phyloP scores from a whole-genome alignment of 2,329 filamentous ascomycete species.

The Penicillium sp. region DNA sequence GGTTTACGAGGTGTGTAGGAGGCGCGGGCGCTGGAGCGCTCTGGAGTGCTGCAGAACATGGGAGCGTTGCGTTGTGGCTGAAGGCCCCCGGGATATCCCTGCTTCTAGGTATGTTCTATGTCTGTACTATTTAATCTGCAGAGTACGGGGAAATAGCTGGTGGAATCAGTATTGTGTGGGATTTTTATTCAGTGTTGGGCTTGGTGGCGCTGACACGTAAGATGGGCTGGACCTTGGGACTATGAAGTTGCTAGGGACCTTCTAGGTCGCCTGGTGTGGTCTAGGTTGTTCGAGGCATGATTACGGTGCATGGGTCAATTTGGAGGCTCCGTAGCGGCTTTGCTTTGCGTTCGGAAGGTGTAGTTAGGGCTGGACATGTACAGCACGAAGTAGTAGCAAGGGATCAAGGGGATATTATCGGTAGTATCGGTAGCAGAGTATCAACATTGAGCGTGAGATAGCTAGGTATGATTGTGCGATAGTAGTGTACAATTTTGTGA shows the following conservation, averaged over 20 bases:
- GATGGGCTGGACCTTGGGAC: background rate
- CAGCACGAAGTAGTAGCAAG: background rate
- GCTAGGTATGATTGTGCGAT: slow-evolving; percentile 5
- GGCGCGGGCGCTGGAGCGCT: background rate
- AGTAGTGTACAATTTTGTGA: background rate
- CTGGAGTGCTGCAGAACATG: background rate
- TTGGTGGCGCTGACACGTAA: slow-evolving; percentile 34
- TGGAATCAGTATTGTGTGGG: slow-evolving; percentile 20
- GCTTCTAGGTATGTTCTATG: background rate
- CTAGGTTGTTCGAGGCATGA: background rate
- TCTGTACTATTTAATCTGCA: no score
- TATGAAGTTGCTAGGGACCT: background rate
- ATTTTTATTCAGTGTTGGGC: slow-evolving; percentile 8
- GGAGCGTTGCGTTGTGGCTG: background rate
- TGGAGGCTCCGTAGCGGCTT: background rate
- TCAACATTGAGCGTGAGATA: background rate
- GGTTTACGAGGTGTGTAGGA: background rate
- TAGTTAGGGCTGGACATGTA: background rate
- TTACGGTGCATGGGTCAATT: background rate
- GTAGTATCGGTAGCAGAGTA: background rate
- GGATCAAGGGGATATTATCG: no score
- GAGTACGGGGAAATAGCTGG: no score
- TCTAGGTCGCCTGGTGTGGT: background rate
- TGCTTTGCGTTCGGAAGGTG: background rate
- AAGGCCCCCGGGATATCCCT: background rate